Base-by-base conservation (phyloP, 495 filamentous ascomycete species). In the Aspergillus incahuasiensis region DNA sequence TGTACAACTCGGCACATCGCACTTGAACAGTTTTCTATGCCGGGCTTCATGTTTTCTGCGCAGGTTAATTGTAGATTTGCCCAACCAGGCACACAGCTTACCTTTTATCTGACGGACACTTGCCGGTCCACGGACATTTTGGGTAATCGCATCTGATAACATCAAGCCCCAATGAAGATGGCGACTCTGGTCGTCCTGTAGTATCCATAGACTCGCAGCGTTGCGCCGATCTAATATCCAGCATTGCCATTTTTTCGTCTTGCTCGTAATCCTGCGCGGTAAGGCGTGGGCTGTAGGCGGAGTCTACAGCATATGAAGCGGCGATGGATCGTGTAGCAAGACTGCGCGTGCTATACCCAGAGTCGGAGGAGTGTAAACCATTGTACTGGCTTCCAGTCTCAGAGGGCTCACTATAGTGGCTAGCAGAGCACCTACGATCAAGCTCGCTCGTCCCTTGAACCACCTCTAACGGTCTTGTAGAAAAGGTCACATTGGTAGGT, bases 21-120 rank as follows among this genome's bases (percentile, higher is more conserved):
- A 96, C 61, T 76, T 83, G 67, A 82, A 86, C 0, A 85, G 82
- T 62, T 90, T 92, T 11, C 73, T 78, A 70, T 96, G 91, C 52
- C 88, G 82, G 13, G 86, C 82, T 47, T 82, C 73, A 65, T 96
- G 91, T 74, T 96, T 96, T 59, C 91, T 95, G 66, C 8, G 43
- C 2, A 5, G 22, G 38, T 52, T 61, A 54, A 40, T 18, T 18
- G 5, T 13, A 12, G 44, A 39, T 16, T 5, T 21, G 28, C 6
- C 3, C 47, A 16, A 3, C 21, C 16, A 6, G n/a, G 45, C 6
- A 8, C 38, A 22, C 40, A 1, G 16, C 34, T 19, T 44, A 73
- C 72, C 68, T 71, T 53, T 73, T 74, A 52, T 75, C 72, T 1
- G 72, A 75, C 1, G 68, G 70, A 43, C 72, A 75, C 48, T 74